Evolutionary conservation across 2,329 filamentous ascomycete species (phyloP), one percentile per base, ranked within the genome.

Genomic region (Colletotrichum orchidophilum): DNA sequence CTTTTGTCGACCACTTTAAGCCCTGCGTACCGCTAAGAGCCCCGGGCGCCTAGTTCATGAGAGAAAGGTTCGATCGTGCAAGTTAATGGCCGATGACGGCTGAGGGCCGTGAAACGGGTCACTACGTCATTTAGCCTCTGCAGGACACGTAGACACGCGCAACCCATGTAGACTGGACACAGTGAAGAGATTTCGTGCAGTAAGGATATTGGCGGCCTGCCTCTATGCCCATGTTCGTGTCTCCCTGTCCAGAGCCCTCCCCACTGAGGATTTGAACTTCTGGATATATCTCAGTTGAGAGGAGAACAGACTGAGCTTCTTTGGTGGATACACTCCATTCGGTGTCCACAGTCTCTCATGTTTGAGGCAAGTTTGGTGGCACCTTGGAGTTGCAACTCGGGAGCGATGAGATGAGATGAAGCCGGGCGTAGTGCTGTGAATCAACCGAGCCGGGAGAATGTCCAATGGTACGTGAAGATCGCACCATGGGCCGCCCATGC

Each of bases 61-160:
- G 27, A 35, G 49, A 68, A 72, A 72, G 70, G 59, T 49, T 70
- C 70, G 70, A 72, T 72, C 70, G 12, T 8, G 15, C 70, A 72
- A 27, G 35, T 72, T 61, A 69, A 57, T 60, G 42, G 60, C 54
- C 66, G 70, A 72, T 72, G 70, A 70, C 31, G 54, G 60, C 33
- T 29, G 52, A 60, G n/a, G 69, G 53, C 55, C 70, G 59, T 72
- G 66, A 72, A 70, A 70, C 66, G 66, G 70, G 59, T 35, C 70
- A 18, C 54, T 69, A 70, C 66, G 70, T 72, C 70, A 72, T 69
- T 60, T 26, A 60, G 53, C 69, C 58, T 69, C 42, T 55, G 35
- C 39, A 62, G 67, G 67, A 70, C 65, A 54, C 70, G 65, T 60
- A 29, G 57, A 59, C 52, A 29, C 54, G 54, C 59, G 29, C 24